Evolutionary conservation across 106 monocot genomes (phyloP).

Genomic region (Amphibolis antarctica): DNA sequence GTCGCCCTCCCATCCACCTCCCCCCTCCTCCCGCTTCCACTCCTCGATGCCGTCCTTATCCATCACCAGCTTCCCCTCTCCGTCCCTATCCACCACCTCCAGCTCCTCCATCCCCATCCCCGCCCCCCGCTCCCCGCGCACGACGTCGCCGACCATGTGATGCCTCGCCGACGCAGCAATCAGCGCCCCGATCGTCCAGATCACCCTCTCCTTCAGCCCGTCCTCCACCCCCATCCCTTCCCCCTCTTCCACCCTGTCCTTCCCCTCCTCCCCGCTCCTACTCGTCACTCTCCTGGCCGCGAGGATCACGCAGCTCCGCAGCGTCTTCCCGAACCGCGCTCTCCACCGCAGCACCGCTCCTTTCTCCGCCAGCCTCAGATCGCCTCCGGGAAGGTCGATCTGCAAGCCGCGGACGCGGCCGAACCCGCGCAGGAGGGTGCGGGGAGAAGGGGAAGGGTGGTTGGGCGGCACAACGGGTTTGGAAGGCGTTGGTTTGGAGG

Average conservation of each 20-base stretch:
- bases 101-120: slow-evolving; percentile 13
- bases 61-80: slow-evolving; percentile 7
- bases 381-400: slow-evolving; percentile 14
- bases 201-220: slow-evolving; percentile 18
- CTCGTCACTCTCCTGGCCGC: slow-evolving; percentile 5
- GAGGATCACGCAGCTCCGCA: slow-evolving; percentile 12
- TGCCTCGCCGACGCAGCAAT: slow-evolving; percentile 18
- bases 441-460: slow-evolving; percentile 1
- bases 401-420: slow-evolving; percentile 1
- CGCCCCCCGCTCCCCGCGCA: not conserved
- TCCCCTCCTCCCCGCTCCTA: not conserved
- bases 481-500: not conserved
- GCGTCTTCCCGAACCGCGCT: slow-evolving; percentile 9
- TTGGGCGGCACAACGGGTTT: not conserved
- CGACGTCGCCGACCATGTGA: slow-evolving; percentile 6
- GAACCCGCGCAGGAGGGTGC: slow-evolving; percentile 8
- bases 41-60: slow-evolving; percentile 5
- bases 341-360: slow-evolving; percentile 9
- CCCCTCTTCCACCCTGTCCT: not conserved
- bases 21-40: slow-evolving; percentile 4
- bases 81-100: slow-evolving; percentile 8
- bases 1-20: not conserved
- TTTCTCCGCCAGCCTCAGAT: slow-evolving; percentile 10
- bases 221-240: slow-evolving; percentile 1
- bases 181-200: slow-evolving; percentile 19